Evolutionary conservation across 1,284 basidiomycete genomes (phyloP).

Genomic region (Malassezia psittaci): DNA sequence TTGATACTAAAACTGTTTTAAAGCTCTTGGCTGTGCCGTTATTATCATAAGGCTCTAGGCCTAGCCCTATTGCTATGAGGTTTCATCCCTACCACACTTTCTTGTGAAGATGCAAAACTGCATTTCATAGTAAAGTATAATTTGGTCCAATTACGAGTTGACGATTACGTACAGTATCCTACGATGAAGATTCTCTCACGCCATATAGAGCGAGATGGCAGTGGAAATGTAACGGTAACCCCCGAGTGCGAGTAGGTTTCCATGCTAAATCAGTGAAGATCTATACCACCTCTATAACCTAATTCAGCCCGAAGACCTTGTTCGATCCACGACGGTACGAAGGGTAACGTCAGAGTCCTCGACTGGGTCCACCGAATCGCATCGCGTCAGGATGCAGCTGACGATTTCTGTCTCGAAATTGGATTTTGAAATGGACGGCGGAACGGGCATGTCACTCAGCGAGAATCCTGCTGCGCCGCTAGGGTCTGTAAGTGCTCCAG

Average conservation of each 20-base stretch:
- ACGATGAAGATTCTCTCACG: slow-evolving; percentile 41
- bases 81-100: too few species aligned
- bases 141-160: background rate
- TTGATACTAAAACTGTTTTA: too few species aligned
- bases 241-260: slow-evolving; percentile 44
- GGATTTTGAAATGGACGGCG: slow-evolving; percentile 39
- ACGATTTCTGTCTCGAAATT: slow-evolving; percentile 66
- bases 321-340: slow-evolving; percentile 81
- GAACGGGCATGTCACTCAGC: slow-evolving; percentile 4
- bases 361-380: slow-evolving; percentile 87
- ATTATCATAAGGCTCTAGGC: too few species aligned
- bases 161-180: background rate
- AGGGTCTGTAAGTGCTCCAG: slow-evolving; percentile 19
- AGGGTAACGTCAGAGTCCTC: slow-evolving; percentile 61
- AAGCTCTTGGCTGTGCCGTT: too few species aligned
- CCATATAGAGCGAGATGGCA: slow-evolving; percentile 44
- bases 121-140: background rate
- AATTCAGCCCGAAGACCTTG: slow-evolving; percentile 66
- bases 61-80: too few species aligned
- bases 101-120: too few species aligned
- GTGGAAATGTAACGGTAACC: slow-evolving; percentile 35
- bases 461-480: background rate
- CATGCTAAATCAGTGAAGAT: slow-evolving; percentile 57
- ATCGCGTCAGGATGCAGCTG: slow-evolving; percentile 71
- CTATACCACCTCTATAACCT: slow-evolving; percentile 99